These are phyloP conservation scores for Pseudopyrenochaeta lycopersici DNA, from an alignment of 2,329 filamentous ascomycete genomes.

Conservation along the genomic window DNA sequence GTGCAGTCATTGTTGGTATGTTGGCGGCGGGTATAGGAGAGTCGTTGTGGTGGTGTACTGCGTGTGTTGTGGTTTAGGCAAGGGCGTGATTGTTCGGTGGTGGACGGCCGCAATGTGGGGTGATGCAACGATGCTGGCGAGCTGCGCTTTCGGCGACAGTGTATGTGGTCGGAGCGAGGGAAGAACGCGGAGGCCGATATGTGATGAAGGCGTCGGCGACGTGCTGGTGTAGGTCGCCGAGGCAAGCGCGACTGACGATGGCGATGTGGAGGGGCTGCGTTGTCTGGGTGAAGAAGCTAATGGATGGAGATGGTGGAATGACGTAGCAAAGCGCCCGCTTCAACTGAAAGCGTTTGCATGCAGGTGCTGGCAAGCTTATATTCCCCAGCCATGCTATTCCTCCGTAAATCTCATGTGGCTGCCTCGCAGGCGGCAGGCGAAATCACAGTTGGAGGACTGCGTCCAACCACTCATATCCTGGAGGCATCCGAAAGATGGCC, in stretches of 20 bases:
- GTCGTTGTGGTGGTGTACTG: slow-evolving; percentile 4
- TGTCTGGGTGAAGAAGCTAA: slow-evolving; percentile 8
- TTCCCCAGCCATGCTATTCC: slow-evolving; percentile 5
- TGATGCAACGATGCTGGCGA: slow-evolving; percentile 3
- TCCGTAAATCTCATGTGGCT: slow-evolving; percentile 3
- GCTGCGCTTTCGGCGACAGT: slow-evolving; percentile 3
- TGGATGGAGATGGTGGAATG: neutral
- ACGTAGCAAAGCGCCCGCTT: slow-evolving; percentile 7
- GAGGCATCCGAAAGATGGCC: neutral
- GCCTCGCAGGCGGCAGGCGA: slow-evolving; percentile 11
- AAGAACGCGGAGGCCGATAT: slow-evolving; percentile 8
- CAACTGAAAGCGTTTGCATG: neutral
- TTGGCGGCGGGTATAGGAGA: neutral
- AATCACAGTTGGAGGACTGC: neutral
- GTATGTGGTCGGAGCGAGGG: neutral
- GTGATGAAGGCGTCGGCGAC: slow-evolving; percentile 10
- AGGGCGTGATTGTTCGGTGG: slow-evolving; percentile 15
- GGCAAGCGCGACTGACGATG: slow-evolving; percentile 8
- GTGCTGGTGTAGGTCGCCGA: neutral
- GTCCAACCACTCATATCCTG: neutral
- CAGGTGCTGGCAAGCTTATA: slow-evolving; percentile 6
- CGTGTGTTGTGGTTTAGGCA: neutral
- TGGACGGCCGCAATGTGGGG: slow-evolving; percentile 16
- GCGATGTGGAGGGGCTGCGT: slow-evolving; percentile 3
- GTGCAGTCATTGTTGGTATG: slow-evolving; percentile 42